Percentiles rank a stretch among this genome's conserved stretches.
These are phyloP conservation scores for Kazachstania psychrophila DNA, from an alignment of 805 yeast genomes.

Conservation along the genomic window DNA sequence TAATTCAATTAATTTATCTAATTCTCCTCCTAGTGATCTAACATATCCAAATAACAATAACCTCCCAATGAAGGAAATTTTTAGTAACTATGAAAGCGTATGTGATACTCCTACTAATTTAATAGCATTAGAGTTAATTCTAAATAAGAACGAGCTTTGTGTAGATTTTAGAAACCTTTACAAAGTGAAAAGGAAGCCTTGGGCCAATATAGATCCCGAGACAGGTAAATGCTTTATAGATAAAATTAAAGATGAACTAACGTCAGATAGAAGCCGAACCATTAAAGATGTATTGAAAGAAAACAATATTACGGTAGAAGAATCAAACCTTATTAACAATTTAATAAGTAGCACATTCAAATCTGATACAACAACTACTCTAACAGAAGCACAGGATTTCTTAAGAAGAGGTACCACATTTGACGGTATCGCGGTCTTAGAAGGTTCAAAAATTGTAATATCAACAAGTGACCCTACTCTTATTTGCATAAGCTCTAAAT, in stretches of 20 bases:
- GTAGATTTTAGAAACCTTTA: slow-evolving; percentile 47
- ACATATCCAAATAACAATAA: slow-evolving; percentile 49
- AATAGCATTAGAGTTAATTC: slow-evolving; percentile 46
- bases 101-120: slow-evolving; percentile 26
- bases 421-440: slow-evolving; percentile 49
- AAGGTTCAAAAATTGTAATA: slow-evolving; percentile 47
- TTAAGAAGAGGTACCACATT: slow-evolving; percentile 56
- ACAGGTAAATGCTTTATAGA: slow-evolving; percentile 49
- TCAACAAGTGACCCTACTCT: slow-evolving; percentile 60
- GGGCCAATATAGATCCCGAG: slow-evolving; percentile 43
- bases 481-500: slow-evolving; percentile 52
- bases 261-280: slow-evolving; percentile 33
- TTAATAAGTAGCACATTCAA: slow-evolving; percentile 27
- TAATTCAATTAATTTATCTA: slow-evolving; percentile 23
- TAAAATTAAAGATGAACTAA: slow-evolving; percentile 45
- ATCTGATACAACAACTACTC: slow-evolving; percentile 24
- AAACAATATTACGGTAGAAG: slow-evolving; percentile 28
- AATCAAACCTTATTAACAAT: slow-evolving; percentile 27
- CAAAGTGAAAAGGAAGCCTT: slow-evolving; percentile 46
- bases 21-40: slow-evolving; percentile 43
- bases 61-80: slow-evolving; percentile 38
- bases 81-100: slow-evolving; percentile 25
- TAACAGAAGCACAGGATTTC: slow-evolving; percentile 41
- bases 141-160: slow-evolving; percentile 53
- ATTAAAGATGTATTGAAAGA: slow-evolving; percentile 33